Conservation (phyloP, 805 yeast species). For the Candida awuae region DNA sequence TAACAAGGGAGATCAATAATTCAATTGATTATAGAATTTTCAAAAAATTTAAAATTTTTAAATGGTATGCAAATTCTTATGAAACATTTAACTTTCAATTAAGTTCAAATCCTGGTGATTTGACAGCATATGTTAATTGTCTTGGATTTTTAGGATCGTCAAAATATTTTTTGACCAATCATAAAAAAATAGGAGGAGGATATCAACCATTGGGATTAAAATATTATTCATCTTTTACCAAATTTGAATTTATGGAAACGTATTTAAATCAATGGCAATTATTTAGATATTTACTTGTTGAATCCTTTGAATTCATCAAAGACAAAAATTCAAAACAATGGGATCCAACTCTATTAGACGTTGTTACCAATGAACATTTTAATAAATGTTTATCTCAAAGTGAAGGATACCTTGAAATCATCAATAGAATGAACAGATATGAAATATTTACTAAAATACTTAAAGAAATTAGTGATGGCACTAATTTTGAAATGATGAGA, state of each 20-base stretch:
- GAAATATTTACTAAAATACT: constrained; percentile 1
- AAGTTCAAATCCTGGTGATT: constrained; percentile 12
- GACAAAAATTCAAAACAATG: not conserved
- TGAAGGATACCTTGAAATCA: constrained; percentile 19
- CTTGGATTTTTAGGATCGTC: constrained; percentile 16
- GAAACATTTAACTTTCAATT: constrained; percentile 16
- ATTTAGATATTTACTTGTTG: constrained; percentile 23
- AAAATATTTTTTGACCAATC: not conserved
- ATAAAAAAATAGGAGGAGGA: constrained; percentile 5
- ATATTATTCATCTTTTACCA: constrained; percentile 23
- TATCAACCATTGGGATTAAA: constrained; percentile 18
- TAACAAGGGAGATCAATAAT: constrained; percentile 13
- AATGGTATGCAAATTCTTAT: constrained; percentile 23
- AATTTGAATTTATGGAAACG: constrained; percentile 20
- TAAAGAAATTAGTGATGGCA: constrained; percentile 10
- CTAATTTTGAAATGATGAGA: constrained; percentile 23
- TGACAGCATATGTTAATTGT: constrained; percentile 20
- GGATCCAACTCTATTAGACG: constrained; percentile 7
- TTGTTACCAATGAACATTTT: constrained; percentile 7
- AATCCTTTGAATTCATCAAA: constrained; percentile 5
- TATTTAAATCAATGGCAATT: constrained; percentile 27
- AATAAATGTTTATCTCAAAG: constrained; percentile 9
- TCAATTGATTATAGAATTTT: constrained; percentile 26
- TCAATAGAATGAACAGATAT: constrained; percentile 13
- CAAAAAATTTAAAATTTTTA: constrained; percentile 25